Base-by-base conservation (phyloP, 1,284 basidiomycete species). In the Moniliella sp. region DNA sequence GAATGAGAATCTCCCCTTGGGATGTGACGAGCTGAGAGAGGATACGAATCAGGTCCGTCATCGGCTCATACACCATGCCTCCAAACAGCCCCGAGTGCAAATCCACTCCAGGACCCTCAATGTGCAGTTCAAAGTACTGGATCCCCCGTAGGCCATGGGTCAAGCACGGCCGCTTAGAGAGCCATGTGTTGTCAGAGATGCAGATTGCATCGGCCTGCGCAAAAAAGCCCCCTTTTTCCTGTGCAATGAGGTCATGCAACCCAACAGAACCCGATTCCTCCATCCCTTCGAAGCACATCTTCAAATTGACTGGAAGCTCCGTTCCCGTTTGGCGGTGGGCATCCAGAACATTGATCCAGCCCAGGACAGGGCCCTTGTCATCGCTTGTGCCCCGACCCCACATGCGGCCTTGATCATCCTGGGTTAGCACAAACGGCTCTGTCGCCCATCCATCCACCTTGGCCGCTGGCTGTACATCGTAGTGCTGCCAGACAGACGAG, bases 261-360 rank as follows among this genome's bases (percentile, higher is more conserved):
- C 84, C 84, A 50, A 84, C 81, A 28, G 78, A 82, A 4, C 88
- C 88, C 46, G 71, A 78, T 66, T 97, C 88, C 63, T 97, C 88
- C 91, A 97, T 97, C 5, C 88, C 63, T 47, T 97, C 88, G 55
- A 97, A 86, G 66, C 80, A 83, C 67, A 84, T 77, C 51, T 76
- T 74, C 46, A 97, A 63, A 64, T 97, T 97, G 33, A 97, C 88
- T 1, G 88, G 88, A 12, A 97, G 69, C 31, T 76, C 72, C 13
- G 14, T 18, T 15, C 55, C 69, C 29, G 75, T 71, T 40, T 74
- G 60, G 47, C 67, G 62, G 62, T 94, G 84, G 28, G 83, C 84
- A 54, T 93, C 77, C 33, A 94, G 68, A 31, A 84, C 77, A 61
- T 97, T 91, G 43, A 97, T 64, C 91, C 88, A 94, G 25, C 81